Conservation (phyloP, 2,329 filamentous ascomycete species). For the Huntiella bhutanensis region DNA sequence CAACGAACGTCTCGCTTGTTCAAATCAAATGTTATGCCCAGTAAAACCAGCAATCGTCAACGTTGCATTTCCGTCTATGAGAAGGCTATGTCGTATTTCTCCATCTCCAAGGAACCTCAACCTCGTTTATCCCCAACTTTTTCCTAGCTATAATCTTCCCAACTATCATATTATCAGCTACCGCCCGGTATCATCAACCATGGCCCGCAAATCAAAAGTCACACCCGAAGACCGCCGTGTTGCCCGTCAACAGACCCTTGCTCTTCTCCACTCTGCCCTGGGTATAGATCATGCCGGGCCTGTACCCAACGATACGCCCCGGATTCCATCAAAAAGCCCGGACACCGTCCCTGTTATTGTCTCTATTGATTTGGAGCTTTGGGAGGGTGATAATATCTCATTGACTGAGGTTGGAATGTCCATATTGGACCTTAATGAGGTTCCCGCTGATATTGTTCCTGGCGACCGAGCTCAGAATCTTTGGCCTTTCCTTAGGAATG, state of each 20-base stretch:
- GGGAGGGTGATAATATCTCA: slow-evolving; percentile 43
- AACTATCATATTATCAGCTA: too few relatives aligned
- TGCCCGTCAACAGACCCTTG: slow-evolving; percentile 24
- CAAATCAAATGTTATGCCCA: too few relatives aligned
- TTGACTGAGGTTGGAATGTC: slow-evolving; percentile 80
- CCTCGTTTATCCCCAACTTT: too few relatives aligned
- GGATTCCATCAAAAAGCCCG: background rate
- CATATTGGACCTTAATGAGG: slow-evolving; percentile 47
- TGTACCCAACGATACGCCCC: background rate
- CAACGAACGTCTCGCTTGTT: too few relatives aligned
- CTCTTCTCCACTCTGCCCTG: slow-evolving; percentile 15
- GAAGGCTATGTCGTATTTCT: too few relatives aligned
- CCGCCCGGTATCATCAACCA: background rate
- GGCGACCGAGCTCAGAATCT: slow-evolving; percentile 46
- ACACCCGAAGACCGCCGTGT: background rate
- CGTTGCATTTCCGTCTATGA: too few relatives aligned
- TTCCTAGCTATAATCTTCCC: too few relatives aligned
- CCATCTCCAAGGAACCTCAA: too few relatives aligned
- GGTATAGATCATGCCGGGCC: background rate
- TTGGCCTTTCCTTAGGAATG: slow-evolving; percentile 44
- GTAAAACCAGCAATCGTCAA: too few relatives aligned
- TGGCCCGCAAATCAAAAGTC: slow-evolving; percentile 1
- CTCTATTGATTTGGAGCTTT: slow-evolving; percentile 66
- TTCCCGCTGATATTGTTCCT: slow-evolving; percentile 34
- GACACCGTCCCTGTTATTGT: slow-evolving; percentile 39